These are phyloP conservation scores for Botrytis porri DNA, from an alignment of 2,329 filamentous ascomycete genomes.

Conservation along the genomic window DNA sequence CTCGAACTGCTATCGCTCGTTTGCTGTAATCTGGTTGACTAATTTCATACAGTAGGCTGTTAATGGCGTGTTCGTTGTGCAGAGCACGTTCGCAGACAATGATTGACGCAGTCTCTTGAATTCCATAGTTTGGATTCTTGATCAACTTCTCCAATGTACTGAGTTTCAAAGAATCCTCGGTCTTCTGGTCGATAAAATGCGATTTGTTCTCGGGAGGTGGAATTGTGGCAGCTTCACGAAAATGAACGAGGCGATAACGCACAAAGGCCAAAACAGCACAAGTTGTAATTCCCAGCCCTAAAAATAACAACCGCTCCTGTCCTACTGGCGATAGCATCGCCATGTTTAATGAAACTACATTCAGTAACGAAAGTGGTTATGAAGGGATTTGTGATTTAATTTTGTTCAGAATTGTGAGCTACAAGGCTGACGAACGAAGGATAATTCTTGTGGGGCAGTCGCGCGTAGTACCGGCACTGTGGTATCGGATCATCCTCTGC, in stretches of 20 bases:
- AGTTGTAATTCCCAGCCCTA: constrained; percentile 48
- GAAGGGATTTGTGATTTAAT: not conserved
- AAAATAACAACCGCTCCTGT: constrained; percentile 32
- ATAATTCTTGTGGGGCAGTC: not conserved
- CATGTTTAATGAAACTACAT: constrained; percentile 33
- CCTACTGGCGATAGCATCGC: constrained; percentile 32
- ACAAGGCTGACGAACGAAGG: constrained; percentile 9
- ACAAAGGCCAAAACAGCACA: constrained; percentile 57
- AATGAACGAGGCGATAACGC: constrained; percentile 54
- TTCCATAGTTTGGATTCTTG: constrained; percentile 68
- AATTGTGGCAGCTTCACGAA: constrained; percentile 64
- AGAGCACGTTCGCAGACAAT: constrained; percentile 56
- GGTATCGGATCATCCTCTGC: constrained; percentile 2
- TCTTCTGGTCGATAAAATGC: constrained; percentile 71
- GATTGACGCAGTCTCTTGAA: constrained; percentile 64
- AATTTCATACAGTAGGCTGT: constrained; percentile 55
- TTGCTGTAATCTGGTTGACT: constrained; percentile 57
- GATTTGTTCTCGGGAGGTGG: constrained; percentile 62
- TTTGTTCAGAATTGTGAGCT: not conserved
- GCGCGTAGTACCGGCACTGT: not conserved
- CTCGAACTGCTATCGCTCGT: constrained; percentile 55
- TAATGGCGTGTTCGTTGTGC: constrained; percentile 54
- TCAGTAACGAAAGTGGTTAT: constrained; percentile 15
- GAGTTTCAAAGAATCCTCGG: constrained; percentile 66
- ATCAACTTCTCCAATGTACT: constrained; percentile 66